Percentiles rank a stretch among this genome's conserved stretches.
Conservation (phyloP, 2,329 filamentous ascomycete species). For the Xylariomycetidae sp. region DNA sequence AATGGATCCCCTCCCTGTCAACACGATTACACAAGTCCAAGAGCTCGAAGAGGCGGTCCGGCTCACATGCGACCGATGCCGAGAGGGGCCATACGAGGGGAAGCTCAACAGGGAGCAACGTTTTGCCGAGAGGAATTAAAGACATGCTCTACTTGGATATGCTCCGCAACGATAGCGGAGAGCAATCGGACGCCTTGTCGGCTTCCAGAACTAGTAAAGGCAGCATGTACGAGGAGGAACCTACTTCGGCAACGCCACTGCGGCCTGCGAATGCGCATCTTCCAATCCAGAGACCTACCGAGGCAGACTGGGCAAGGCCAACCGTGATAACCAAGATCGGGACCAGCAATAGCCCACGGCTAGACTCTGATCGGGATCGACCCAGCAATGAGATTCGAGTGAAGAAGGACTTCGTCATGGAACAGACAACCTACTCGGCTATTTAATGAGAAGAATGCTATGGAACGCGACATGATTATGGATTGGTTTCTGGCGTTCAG, state of each 20-base stretch:
- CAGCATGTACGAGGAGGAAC: no score
- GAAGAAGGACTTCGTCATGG: constrained; percentile 6
- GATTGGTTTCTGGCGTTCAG: no score
- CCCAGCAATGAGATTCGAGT: no score
- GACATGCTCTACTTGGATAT: constrained; percentile 12
- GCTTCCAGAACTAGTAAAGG: no score
- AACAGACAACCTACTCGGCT: no score
- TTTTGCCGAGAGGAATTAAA: constrained; percentile 2
- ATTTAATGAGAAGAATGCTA: no score
- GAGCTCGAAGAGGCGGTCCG: constrained; percentile 6
- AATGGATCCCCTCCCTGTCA: constrained; percentile 16
- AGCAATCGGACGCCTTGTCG: no score
- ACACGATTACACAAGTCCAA: constrained; percentile 13
- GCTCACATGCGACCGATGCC: constrained; percentile 2
- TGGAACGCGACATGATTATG: no score
- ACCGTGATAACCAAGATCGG: constrained; percentile 18
- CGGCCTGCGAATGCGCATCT: no score
- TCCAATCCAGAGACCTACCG: no score
- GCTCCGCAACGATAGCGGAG: no score
- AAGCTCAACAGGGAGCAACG: constrained; percentile 10
- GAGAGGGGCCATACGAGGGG: constrained; percentile 11
- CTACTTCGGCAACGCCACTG: no score
- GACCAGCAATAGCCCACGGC: constrained; percentile 2
- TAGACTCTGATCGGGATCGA: constrained; percentile 2
- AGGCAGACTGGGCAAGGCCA: constrained; percentile 13